phyloP scores from a whole-genome alignment of 2,329 filamentous ascomycete genomes.

The Aspergillus sp. region DNA sequence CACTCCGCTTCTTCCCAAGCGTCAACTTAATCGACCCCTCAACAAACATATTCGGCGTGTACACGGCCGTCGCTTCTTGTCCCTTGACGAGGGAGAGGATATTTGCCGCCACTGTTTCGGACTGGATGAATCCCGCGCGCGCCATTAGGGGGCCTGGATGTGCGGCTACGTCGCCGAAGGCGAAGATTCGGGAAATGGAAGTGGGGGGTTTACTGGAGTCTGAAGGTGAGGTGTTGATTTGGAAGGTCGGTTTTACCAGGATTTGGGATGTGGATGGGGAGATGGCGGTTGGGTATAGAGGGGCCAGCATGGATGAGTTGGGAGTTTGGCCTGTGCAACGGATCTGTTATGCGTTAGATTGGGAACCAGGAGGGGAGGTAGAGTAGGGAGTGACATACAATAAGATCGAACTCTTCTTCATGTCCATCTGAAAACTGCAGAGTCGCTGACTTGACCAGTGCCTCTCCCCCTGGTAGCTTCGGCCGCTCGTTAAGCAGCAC shows the following conservation, averaged over 20 bases:
- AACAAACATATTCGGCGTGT: slow-evolving; percentile 44
- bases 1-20: slow-evolving; percentile 35
- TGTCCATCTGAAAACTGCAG: slow-evolving; percentile 50
- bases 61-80: slow-evolving; percentile 39
- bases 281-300: slow-evolving; percentile 47
- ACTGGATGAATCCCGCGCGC: slow-evolving; percentile 56
- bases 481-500: slow-evolving; percentile 55
- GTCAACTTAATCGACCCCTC: slow-evolving; percentile 57
- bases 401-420: not conserved
- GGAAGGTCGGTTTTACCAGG: slow-evolving; percentile 57
- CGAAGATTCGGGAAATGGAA: slow-evolving; percentile 50
- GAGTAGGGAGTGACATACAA: not conserved
- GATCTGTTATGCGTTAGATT: not conserved
- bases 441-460: slow-evolving; percentile 48
- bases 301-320: slow-evolving; percentile 51
- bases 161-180: slow-evolving; percentile 64
- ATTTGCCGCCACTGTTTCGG: slow-evolving; percentile 55
- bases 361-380: not conserved
- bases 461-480: slow-evolving; percentile 44
- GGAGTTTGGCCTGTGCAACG: slow-evolving; percentile 60
- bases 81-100: slow-evolving; percentile 50
- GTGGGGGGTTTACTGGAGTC: too few species aligned
- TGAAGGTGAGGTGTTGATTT: slow-evolving; percentile 49
- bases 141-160: slow-evolving; percentile 54
- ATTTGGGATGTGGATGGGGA: slow-evolving; percentile 51